Evolutionary conservation across 257 asterid genomes (phyloP).

Genomic region (Primulina eburnea): DNA sequence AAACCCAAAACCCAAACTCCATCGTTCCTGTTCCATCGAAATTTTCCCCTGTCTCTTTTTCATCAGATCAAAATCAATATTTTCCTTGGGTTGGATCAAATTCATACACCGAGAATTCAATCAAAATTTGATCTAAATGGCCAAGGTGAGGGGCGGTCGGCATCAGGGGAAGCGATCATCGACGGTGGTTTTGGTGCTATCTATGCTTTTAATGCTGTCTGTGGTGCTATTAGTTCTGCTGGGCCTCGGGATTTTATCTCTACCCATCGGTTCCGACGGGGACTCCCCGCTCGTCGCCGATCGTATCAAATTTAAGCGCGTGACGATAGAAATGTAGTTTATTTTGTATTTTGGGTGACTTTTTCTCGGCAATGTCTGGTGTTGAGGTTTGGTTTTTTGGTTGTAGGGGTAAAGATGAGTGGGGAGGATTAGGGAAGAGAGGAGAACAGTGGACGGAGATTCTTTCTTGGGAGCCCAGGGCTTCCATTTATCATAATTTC

Average conservation of each 20-base stretch:
- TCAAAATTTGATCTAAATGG: conserved; percentile 30
- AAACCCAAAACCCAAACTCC: neutral
- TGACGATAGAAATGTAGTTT: conserved; percentile 40
- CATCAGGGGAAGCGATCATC: conserved; percentile 71
- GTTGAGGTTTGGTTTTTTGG: neutral
- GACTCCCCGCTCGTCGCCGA: conserved; percentile 36
- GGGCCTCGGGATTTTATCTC: conserved; percentile 79
- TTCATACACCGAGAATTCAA: neutral
- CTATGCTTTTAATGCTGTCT: conserved; percentile 69
- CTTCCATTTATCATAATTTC: conserved; percentile 69
- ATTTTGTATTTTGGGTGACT: neutral
- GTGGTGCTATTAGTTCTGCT: conserved; percentile 72
- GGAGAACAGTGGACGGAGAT: conserved; percentile 70
- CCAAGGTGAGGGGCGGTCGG: conserved; percentile 55
- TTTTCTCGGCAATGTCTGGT: neutral
- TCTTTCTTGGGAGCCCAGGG: conserved; percentile 80
- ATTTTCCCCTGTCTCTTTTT: too few species aligned
- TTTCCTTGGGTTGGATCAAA: neutral
- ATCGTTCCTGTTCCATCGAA: neutral
- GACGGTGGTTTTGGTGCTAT: conserved; percentile 57
- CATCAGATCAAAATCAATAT: too few species aligned
- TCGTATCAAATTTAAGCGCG: conserved; percentile 63
- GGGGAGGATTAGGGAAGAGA: conserved; percentile 54
- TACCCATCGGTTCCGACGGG: conserved; percentile 58
- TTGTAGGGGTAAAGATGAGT: conserved; percentile 36